Evolutionary conservation across 768 basidiomycete genomes (phyloP).

Genomic region (Boletus rubroflammeus): DNA sequence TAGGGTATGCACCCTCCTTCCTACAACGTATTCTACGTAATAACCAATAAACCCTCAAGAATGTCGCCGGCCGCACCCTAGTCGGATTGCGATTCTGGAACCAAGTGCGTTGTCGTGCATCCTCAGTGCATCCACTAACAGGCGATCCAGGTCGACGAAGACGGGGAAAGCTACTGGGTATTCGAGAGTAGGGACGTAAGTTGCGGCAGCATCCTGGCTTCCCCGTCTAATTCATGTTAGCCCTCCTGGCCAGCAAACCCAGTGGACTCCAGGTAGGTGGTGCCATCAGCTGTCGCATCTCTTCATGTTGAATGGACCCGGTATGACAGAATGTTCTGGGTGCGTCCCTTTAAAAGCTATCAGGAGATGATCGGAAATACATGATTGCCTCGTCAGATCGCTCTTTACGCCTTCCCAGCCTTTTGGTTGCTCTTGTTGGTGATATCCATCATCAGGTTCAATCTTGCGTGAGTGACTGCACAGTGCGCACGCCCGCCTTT

Average conservation of each 20-base stretch:
- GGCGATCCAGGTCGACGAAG: slow-evolving; percentile 75
- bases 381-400: slow-evolving; percentile 50
- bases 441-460: slow-evolving; percentile 86
- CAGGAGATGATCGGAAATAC: slow-evolving; percentile 12
- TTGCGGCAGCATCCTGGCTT: slow-evolving; percentile 5
- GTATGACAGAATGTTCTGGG: slow-evolving; percentile 84
- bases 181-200: slow-evolving; percentile 95
- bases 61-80: slow-evolving; percentile 88
- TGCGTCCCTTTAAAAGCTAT: slow-evolving; percentile 33
- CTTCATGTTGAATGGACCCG: slow-evolving; percentile 5
- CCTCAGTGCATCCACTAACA: not conserved
- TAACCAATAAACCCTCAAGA: slow-evolving; percentile 43
- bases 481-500: slow-evolving; percentile 1
- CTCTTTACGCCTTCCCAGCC: slow-evolving; percentile 84
- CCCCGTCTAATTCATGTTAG: slow-evolving; percentile 37
- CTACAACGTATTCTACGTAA: not conserved
- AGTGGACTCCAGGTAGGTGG: slow-evolving; percentile 74
- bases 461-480: slow-evolving; percentile 66
- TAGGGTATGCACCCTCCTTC: slow-evolving; percentile 47
- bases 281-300: slow-evolving; percentile 3
- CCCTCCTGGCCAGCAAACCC: slow-evolving; percentile 86
- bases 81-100: slow-evolving; percentile 99
- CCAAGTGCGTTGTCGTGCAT: slow-evolving; percentile 47
- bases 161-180: slow-evolving; percentile 95
- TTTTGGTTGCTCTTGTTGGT: slow-evolving; percentile 87